These are phyloP conservation scores for Aulographum hederae DNA, from an alignment of 2,329 filamentous ascomycete genomes.

Conservation along the genomic window DNA sequence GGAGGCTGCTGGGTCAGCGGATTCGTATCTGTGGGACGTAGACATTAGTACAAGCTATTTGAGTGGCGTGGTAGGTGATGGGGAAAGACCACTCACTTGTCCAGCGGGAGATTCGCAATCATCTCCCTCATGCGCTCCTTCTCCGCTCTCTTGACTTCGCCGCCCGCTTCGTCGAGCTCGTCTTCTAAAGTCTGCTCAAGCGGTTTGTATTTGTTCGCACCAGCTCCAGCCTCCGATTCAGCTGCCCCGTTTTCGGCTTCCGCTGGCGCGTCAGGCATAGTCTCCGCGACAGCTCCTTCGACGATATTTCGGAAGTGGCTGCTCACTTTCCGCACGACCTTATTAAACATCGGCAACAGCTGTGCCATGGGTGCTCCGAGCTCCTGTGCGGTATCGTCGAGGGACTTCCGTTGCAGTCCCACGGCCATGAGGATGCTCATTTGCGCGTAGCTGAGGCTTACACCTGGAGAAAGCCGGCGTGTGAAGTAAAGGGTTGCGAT, in stretches of 20 bases:
- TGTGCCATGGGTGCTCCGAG: constrained; percentile 52
- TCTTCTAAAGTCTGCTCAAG: constrained; percentile 56
- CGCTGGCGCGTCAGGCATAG: constrained; percentile 17
- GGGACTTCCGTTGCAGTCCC: constrained; percentile 75
- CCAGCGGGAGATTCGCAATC: constrained; percentile 77
- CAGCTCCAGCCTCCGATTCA: constrained; percentile 47
- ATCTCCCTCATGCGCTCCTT: constrained; percentile 69
- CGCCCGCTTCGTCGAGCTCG: constrained; percentile 68
- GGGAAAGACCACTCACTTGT: constrained; percentile 42
- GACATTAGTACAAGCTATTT: neutral
- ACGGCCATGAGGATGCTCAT: constrained; percentile 75
- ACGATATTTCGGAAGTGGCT: constrained; percentile 59
- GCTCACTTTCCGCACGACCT: constrained; percentile 78
- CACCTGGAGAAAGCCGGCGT: constrained; percentile 44
- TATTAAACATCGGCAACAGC: constrained; percentile 91
- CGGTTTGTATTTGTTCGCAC: constrained; percentile 45
- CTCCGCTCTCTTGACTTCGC: constrained; percentile 53
- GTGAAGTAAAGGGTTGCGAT: constrained; percentile 76
- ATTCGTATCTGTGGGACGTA: constrained; percentile 22
- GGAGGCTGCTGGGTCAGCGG: constrained; percentile 27
- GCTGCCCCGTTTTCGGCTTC: constrained; percentile 38
- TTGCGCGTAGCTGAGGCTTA: constrained; percentile 68
- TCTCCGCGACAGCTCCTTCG: constrained; percentile 41
- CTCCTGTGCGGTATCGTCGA: constrained; percentile 67
- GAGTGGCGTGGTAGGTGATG: constrained; percentile 2